Evolutionary conservation across 2,329 filamentous ascomycete species (phyloP), one percentile per base, ranked within the genome.

Genomic region (Metarhizium brunneum): DNA sequence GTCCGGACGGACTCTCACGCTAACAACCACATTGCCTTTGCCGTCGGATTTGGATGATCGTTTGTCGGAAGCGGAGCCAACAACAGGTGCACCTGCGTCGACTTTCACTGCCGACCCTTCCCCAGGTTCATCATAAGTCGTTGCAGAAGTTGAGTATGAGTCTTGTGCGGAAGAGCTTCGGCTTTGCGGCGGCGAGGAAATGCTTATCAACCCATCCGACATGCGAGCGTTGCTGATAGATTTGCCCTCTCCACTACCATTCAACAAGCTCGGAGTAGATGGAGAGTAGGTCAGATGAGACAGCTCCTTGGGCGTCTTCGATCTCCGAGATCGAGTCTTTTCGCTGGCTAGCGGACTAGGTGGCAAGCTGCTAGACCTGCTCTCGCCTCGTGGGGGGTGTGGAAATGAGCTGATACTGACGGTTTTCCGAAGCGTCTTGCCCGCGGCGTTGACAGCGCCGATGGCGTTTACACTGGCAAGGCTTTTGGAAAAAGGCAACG

Each of bases 11-110:
- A 97, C 92, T 66, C 94, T 84, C 42, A 99, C 92, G 68, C 94
- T 97, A 63, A 99, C 92, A 59, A 97, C 73, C 14, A 99, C 92
- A 66, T 99, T 99, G 53, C 94, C 94, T 70, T 96, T 97, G 55
- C 80, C 83, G 64, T 96, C 91, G 2, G 70, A 64, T 63, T 83
- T 79, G 56, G 83, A 82, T 55, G 71, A 59, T 57, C 73, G 77
- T 68, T 74, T 84, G 60, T 73, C 75, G 45, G 66, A 60, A 30
- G 65, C 59, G 36, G 62, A 62, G 52, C 66, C 65, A 29, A 67
- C 61, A 52, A 66, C 70, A 14, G 68, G 60, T 52, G 55, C 56
- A 3, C 45, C 56, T 14, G 50, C 50, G 20, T 71, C 69, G 4
- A 61, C 29, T 49, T 68, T 67, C 36, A 64, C 65, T 32, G 70